phyloP scores from a whole-genome alignment of 768 basidiomycete species.

The Cystobasidium tubakii region DNA sequence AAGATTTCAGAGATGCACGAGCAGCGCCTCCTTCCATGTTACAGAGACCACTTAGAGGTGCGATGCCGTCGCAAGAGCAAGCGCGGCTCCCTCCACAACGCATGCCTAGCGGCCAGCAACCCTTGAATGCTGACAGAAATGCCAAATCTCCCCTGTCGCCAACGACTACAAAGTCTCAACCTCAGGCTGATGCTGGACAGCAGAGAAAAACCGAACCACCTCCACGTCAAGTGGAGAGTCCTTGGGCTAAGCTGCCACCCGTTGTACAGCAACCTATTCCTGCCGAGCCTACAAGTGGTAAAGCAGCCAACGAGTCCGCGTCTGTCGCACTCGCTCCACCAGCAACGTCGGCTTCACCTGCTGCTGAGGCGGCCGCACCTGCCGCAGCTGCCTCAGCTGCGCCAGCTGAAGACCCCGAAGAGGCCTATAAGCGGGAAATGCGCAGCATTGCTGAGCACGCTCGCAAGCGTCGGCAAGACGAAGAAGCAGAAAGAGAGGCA shows the following conservation, averaged over 20 bases:
- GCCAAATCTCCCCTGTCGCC: background rate
- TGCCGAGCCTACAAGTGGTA: background rate
- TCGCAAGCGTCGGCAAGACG: conserved; percentile 67
- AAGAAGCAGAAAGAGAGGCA: conserved; percentile 74
- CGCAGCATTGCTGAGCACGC: conserved; percentile 78
- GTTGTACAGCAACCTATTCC: background rate
- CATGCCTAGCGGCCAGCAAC: background rate
- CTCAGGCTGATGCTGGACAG: background rate
- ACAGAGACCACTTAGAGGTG: conserved; percentile 6
- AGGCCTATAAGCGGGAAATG: conserved; percentile 55
- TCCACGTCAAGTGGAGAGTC: conserved; percentile 1
- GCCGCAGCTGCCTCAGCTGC: conserved; percentile 2
- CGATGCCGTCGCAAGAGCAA: background rate
- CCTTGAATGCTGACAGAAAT: background rate
- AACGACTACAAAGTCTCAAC: background rate
- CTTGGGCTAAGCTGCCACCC: conserved; percentile 16
- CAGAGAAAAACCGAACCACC: background rate
- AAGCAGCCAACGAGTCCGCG: background rate
- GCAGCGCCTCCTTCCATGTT: conserved; percentile 22
- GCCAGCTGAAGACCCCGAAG: conserved; percentile 41
- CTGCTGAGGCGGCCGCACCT: conserved; percentile 11
- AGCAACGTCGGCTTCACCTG: background rate
- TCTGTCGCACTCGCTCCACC: background rate
- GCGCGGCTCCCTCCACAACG: background rate
- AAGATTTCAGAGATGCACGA: conserved; percentile 45